phyloP scores from a whole-genome alignment of 2,329 filamentous ascomycete species.

The Xylaria digitata region DNA sequence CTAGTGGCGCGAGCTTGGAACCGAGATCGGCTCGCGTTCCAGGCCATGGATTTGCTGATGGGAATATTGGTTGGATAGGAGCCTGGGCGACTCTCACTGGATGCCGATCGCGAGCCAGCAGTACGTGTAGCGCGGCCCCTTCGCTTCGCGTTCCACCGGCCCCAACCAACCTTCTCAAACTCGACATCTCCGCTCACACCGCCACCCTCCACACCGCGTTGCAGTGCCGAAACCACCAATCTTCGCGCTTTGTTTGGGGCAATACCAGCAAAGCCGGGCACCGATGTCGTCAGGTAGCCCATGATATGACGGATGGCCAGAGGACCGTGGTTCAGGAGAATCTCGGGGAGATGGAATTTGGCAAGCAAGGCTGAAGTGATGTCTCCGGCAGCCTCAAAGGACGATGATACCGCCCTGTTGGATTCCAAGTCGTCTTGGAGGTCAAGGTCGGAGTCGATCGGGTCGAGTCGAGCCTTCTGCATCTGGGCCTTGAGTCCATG shows the following conservation, averaged over 20 bases:
- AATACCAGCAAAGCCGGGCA: slow-evolving; percentile 91
- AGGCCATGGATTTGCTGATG: slow-evolving; percentile 60
- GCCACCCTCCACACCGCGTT: slow-evolving; percentile 73
- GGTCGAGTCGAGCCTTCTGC: slow-evolving; percentile 68
- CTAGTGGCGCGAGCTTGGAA: slow-evolving; percentile 67
- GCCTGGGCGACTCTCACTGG: slow-evolving; percentile 55
- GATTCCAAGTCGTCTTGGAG: slow-evolving; percentile 75
- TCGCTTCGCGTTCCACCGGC: slow-evolving; percentile 88
- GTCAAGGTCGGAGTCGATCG: slow-evolving; percentile 88
- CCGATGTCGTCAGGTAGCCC: slow-evolving; percentile 90
- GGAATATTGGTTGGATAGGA: slow-evolving; percentile 66
- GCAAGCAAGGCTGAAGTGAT: slow-evolving; percentile 89
- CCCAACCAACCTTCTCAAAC: slow-evolving; percentile 98
- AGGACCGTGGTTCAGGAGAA: slow-evolving; percentile 88
- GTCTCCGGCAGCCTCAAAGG: slow-evolving; percentile 77
- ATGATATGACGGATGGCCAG: slow-evolving; percentile 95
- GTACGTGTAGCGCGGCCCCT: slow-evolving; percentile 70
- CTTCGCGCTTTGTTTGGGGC: slow-evolving; percentile 89
- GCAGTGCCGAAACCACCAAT: slow-evolving; percentile 90
- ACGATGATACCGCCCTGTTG: slow-evolving; percentile 58
- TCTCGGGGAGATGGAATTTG: slow-evolving; percentile 89
- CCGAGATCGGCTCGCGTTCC: slow-evolving; percentile 61
- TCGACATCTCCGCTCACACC: slow-evolving; percentile 76
- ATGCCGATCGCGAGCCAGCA: slow-evolving; percentile 55
- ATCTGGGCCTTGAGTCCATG: slow-evolving; percentile 80